Evolutionary conservation across 2,329 filamentous ascomycete species (phyloP).

Genomic region (Didymella keratinophila): DNA sequence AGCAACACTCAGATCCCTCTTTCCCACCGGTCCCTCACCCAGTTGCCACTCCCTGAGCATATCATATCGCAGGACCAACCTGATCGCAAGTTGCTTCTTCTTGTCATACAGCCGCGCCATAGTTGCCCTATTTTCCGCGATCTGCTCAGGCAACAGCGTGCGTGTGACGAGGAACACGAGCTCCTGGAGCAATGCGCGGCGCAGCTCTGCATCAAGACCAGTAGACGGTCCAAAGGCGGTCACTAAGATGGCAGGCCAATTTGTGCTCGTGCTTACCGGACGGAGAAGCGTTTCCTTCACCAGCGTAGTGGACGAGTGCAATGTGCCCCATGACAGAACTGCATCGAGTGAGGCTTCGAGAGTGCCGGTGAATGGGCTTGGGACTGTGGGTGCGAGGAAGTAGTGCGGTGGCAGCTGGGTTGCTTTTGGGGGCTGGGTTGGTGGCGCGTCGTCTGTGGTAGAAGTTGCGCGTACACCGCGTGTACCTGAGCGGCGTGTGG

Average conservation of each 20-base stretch:
- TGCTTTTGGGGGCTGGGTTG: neutral
- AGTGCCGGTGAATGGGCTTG: slow-evolving; percentile 34
- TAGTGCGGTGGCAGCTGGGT: slow-evolving; percentile 24
- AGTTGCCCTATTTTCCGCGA: slow-evolving; percentile 31
- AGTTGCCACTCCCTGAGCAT: slow-evolving; percentile 37
- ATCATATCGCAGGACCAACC: slow-evolving; percentile 38
- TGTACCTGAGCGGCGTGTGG: neutral
- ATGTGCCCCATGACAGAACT: slow-evolving; percentile 25
- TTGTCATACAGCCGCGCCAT: slow-evolving; percentile 32
- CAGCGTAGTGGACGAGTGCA: neutral
- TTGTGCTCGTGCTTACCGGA: slow-evolving; percentile 11
- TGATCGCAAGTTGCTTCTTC: slow-evolving; percentile 29
- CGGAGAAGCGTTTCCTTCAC: slow-evolving; percentile 23
- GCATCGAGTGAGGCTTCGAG: slow-evolving; percentile 35
- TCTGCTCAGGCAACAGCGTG: slow-evolving; percentile 38
- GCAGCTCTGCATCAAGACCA: rapidly evolving
- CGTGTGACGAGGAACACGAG: slow-evolving; percentile 37
- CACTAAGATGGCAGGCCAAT: slow-evolving; percentile 24
- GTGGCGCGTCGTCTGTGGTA: neutral
- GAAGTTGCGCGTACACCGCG: slow-evolving; percentile 4
- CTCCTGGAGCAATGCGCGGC: slow-evolving; percentile 24
- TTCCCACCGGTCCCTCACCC: slow-evolving; percentile 11
- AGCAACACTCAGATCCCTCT: slow-evolving; percentile 22
- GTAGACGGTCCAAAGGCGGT: neutral
- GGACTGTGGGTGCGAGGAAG: slow-evolving; percentile 29